phyloP scores from a whole-genome alignment of 2,329 filamentous ascomycete species.

The Pseudogymnoascus destructans region DNA sequence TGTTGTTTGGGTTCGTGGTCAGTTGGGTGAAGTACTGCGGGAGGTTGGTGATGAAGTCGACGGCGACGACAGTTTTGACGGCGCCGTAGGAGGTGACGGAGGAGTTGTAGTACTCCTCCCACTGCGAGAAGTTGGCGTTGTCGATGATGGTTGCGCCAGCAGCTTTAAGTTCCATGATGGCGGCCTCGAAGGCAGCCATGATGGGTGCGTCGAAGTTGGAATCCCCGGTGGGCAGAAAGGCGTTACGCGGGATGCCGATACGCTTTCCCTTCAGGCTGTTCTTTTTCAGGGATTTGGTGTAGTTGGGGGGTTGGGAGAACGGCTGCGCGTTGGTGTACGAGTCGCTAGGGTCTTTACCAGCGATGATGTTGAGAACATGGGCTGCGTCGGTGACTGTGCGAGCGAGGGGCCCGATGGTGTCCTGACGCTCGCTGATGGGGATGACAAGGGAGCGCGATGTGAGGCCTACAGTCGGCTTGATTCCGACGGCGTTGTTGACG shows the following conservation, averaged over 20 bases:
- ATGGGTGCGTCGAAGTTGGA: constrained; percentile 28
- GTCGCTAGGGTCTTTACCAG: constrained; percentile 45
- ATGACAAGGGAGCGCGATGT: constrained; percentile 50
- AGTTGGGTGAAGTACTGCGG: constrained; percentile 43
- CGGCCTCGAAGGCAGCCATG: constrained; percentile 41
- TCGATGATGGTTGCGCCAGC: constrained; percentile 50
- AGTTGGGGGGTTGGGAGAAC: constrained; percentile 41
- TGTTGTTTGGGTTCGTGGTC: constrained; percentile 41
- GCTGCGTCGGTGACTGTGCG: constrained; percentile 53
- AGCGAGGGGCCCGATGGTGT: constrained; percentile 52
- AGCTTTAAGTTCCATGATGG: constrained; percentile 37
- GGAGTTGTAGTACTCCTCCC: constrained; percentile 30
- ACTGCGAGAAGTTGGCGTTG: constrained; percentile 44
- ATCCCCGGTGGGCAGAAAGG: constrained; percentile 31
- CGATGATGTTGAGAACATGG: constrained; percentile 48
- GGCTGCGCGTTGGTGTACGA: constrained; percentile 53
- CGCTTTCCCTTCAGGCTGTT: constrained; percentile 41
- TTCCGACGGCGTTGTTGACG: constrained; percentile 48
- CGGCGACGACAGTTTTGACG: constrained; percentile 35
- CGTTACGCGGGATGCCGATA: constrained; percentile 51
- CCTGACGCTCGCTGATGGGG: constrained; percentile 50
- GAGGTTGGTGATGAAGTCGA: constrained; percentile 47
- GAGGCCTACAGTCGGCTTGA: constrained; percentile 53
- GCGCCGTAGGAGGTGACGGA: constrained; percentile 18
- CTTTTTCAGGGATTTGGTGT: constrained; percentile 43